These are phyloP conservation scores for Leccinum ponderosum DNA, from an alignment of 1,284 basidiomycete species.

Conservation along the genomic window DNA sequence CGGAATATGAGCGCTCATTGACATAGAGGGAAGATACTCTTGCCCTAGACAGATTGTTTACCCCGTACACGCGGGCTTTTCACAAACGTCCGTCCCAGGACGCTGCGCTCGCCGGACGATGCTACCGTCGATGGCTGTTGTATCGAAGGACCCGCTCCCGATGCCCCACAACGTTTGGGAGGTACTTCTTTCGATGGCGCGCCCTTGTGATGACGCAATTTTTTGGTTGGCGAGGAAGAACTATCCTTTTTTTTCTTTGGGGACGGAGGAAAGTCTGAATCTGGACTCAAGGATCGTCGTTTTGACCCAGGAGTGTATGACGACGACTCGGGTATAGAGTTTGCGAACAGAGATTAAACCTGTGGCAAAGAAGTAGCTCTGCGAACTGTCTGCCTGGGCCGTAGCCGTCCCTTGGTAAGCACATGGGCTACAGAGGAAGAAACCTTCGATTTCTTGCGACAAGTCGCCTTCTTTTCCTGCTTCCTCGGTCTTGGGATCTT, in stretches of 20 bases:
- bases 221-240: not conserved
- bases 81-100: slow-evolving; percentile 23
- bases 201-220: not conserved
- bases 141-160: no score
- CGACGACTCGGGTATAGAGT: not conserved
- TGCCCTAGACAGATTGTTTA: not conserved
- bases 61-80: not conserved
- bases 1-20: slow-evolving; percentile 9
- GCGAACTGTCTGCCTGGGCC: not conserved
- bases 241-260: slow-evolving; percentile 13
- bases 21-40: not conserved
- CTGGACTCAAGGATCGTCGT: slow-evolving; percentile 20
- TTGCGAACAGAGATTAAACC: not conserved
- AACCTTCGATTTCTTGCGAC: not conserved
- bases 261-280: not conserved
- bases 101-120: not conserved
- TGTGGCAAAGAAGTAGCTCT: not conserved
- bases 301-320: not conserved
- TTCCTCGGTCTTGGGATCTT: slow-evolving; percentile 7
- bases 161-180: no score
- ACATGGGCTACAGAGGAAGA: not conserved
- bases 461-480: not conserved
- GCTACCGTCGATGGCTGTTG: not conserved
- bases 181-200: no score
- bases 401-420: not conserved